Percentiles rank a stretch among this genome's conserved stretches.
These are phyloP conservation scores for Parmelia sp. DNA, from an alignment of 495 filamentous ascomycete species.

Conservation along the genomic window DNA sequence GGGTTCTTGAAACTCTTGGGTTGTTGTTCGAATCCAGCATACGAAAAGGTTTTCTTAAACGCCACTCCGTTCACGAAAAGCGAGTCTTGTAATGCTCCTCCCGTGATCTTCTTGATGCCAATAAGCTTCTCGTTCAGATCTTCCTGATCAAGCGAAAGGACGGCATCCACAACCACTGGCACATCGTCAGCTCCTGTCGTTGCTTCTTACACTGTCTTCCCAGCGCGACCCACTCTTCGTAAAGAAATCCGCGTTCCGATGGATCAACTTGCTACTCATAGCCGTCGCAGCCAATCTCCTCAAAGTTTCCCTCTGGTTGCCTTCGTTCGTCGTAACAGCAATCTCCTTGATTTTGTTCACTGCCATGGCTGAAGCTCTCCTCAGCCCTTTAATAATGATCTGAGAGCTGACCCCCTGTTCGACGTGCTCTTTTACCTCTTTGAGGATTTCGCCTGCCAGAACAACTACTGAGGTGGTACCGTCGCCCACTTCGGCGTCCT, in stretches of 20 bases:
- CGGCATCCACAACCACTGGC: conserved; percentile 94
- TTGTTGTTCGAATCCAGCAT: conserved; percentile 98
- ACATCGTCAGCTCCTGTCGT: conserved; percentile 9
- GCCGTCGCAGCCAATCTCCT: conserved; percentile 88
- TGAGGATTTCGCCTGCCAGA: conserved; percentile 89
- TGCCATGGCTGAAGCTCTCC: conserved; percentile 82
- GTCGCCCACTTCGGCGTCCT: conserved; percentile 98
- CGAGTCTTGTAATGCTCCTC: conserved; percentile 92
- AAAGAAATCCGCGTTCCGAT: conserved; percentile 94
- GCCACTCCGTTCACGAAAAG: conserved; percentile 97
- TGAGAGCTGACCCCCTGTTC: conserved; percentile 97
- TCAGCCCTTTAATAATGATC: conserved; percentile 91
- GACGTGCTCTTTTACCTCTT: conserved; percentile 89
- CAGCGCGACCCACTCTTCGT: conserved; percentile 70
- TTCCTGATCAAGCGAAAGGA: conserved; percentile 92
- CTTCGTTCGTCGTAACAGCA: conserved; percentile 75
- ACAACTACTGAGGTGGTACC: conserved; percentile 97
- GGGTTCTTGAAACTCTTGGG: conserved; percentile 91
- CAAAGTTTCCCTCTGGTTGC: conserved; percentile 83
- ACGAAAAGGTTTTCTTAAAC: conserved; percentile 99
- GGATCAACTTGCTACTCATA: conserved; percentile 99
- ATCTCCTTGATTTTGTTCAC: conserved; percentile 99
- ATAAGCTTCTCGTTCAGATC: conserved; percentile 98
- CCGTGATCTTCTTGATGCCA: conserved; percentile 94
- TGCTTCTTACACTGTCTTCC: not conserved